Base-by-base conservation (phyloP, 306 rosid species). In the Prunus campanulata region DNA sequence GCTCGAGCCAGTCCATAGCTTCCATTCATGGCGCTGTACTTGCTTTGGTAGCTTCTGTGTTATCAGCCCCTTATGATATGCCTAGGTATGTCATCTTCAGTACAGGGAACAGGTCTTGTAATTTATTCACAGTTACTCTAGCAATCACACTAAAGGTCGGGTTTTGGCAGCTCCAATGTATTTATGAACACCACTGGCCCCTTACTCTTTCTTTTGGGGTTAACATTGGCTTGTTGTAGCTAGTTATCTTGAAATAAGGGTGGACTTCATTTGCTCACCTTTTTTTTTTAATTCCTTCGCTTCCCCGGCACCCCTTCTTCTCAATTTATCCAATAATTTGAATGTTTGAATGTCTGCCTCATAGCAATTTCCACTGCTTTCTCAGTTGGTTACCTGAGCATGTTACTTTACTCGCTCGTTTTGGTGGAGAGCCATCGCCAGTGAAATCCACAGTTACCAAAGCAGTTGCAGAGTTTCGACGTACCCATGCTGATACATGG, bases 401-500 rank as follows among this genome's bases (percentile, higher is more conserved):
- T 63, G 93, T 95, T 60, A 95, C 98, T 3, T 75, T 95, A 80
- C 96, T 95, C 9, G 99, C 99, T 74, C 93, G 91, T 56, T 92
- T 95, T 77, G 88, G 88, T 35, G 93, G 95, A 79, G 99, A 92
- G 88, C 93, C 96, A 46, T 82, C 98, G 16, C 98, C 99, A 15
- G 92, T 95, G 82, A 95, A 91, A 86, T 87, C 95, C 62, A 90
- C 98, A 0, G 99, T 95, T 78, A 95, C 99, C 49, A 95, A 95
- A 89, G 99, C 99, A 22, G 92, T 95, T 82, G 97, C 99, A 2
- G 99, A 95, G 84, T 95, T 95, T 81, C 88, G 99, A 79, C 90
- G 99, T 52, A 95, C 99, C 24, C 99, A 95, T 85, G 99, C 99
- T 52, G 99, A 95, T 83, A 95, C 92, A 8, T 95, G 99, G 99